Conservation (phyloP, 768 basidiomycete genomes). For the Lentinula guzmanii region DNA sequence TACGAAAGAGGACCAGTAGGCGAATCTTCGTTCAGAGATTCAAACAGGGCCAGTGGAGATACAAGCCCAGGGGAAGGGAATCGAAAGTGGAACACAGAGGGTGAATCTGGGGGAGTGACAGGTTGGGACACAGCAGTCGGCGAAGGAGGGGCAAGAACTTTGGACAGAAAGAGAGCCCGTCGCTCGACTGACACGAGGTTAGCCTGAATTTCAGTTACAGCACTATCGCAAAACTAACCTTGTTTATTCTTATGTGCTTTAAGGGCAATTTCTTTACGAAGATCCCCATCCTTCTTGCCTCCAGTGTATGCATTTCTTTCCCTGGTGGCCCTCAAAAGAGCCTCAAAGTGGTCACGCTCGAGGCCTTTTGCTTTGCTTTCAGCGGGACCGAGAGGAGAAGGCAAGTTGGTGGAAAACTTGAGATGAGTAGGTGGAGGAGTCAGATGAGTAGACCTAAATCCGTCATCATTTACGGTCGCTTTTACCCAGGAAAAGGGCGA, state of each 20-base stretch:
- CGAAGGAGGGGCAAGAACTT: conserved; percentile 61
- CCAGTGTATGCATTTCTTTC: conserved; percentile 43
- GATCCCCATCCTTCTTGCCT: conserved; percentile 45
- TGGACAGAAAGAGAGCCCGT: conserved; percentile 70
- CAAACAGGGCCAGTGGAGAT: conserved; percentile 57
- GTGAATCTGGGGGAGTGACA: conserved; percentile 65
- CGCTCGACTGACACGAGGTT: conserved; percentile 49
- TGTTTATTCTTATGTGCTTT: conserved; percentile 72
- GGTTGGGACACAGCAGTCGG: conserved; percentile 51
- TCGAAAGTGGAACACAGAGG: conserved; percentile 60
- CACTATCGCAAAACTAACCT: conserved; percentile 35
- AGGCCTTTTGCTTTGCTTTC: conserved; percentile 45
- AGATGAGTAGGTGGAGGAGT: conserved; percentile 48
- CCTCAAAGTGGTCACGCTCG: conserved; percentile 56
- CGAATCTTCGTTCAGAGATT: conserved; percentile 34
- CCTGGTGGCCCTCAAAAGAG: conserved; percentile 53
- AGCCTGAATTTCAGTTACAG: conserved; percentile 1
- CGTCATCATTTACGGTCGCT: conserved; percentile 28
- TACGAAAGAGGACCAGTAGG: conserved; percentile 17
- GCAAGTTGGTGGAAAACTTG: conserved; percentile 31
- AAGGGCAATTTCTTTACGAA: conserved; percentile 70
- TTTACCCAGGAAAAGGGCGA: conserved; percentile 48
- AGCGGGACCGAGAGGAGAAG: conserved; percentile 44
- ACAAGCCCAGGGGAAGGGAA: conserved; percentile 64
- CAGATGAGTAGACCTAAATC: conserved; percentile 52